Evolutionary conservation across 768 basidiomycete genomes (phyloP).

Genomic region (Tylopilus sp.): DNA sequence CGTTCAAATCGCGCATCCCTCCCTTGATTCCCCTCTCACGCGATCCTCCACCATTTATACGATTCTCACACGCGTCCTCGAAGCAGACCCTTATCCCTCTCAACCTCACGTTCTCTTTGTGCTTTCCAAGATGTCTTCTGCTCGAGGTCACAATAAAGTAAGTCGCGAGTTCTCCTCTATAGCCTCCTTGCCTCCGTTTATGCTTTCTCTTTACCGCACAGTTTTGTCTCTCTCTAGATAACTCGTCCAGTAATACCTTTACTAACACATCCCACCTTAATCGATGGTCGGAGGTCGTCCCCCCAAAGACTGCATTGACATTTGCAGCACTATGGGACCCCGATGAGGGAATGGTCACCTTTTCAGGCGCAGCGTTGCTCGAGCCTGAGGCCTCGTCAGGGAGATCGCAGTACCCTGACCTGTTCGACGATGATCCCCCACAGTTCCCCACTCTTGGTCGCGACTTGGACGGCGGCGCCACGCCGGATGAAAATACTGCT

Average conservation of each 20-base stretch:
- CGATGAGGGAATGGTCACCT: constrained; percentile 53
- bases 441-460: constrained; percentile 14
- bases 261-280: constrained; percentile 15
- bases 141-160: constrained; percentile 22
- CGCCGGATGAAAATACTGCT: constrained; percentile 20
- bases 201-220: constrained; percentile 1
- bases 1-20: background rate
- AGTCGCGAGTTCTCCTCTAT: background rate
- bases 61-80: background rate
- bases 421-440: constrained; percentile 14
- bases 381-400: constrained; percentile 23
- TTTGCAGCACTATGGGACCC: constrained; percentile 63
- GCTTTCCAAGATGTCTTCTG: constrained; percentile 12
- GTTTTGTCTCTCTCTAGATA: constrained; percentile 26
- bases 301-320: constrained; percentile 52
- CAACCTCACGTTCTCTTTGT: background rate
- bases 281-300: constrained; percentile 57
- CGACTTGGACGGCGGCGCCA: constrained; percentile 6
- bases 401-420: constrained; percentile 5
- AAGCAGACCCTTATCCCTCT: background rate
- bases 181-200: background rate
- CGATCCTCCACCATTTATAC: background rate
- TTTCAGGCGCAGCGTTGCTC: constrained; percentile 49
- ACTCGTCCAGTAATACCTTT: constrained; percentile 6
- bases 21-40: background rate